Evolutionary conservation across 208 protist species (phyloP), one percentile per base, ranked within the genome.

Genomic region (Leishmania amazonensis): DNA sequence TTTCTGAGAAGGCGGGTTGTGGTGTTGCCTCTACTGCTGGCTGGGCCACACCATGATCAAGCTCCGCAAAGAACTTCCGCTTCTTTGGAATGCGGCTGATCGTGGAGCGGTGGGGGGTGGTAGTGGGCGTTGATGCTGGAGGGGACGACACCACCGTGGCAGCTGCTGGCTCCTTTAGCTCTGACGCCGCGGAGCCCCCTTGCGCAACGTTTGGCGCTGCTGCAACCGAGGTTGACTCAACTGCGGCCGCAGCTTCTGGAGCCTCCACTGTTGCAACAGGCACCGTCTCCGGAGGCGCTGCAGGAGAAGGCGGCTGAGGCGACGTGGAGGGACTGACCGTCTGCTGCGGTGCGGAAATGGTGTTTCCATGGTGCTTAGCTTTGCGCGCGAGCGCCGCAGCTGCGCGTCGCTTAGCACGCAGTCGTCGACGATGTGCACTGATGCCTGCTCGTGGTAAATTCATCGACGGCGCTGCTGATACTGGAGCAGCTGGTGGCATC

Each of bases 1-100:
- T n/a, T 54, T 60, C 67, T 35, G 75, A 9, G 1, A n/a, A n/a
- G 3, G 67, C 8, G 6, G 70, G 35, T 35, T 45, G 51, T 40
- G 76, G 53, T 35, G 60, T 21, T 40, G 54, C 64, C 31, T 24
- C 49, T 1, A 47, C 45, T 70, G 35, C 60, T 28, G 70, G 28
- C 2, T 19, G 17, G 31, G 40, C 47, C 78, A 21, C 81, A 31
- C 3, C 15, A 31, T 67, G 58, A 3, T 71, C 54, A 35, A 84
- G 21, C 76, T 80, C 81, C 35, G 81, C 62, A 42, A 80, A 84
- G 81, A 80, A 76, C 58, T 58, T 83, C 9, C 72, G 76, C 58
- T 80, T 79, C 54, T 84, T 84, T 1, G 81, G 81, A 49, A 78
- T 58, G 0, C 81, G 81, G 53, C 81, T 85, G 45, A 85, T 85